These are phyloP conservation scores for Pistacia integerrima DNA, from an alignment of 345 rosid genomes.

Conservation along the genomic window DNA sequence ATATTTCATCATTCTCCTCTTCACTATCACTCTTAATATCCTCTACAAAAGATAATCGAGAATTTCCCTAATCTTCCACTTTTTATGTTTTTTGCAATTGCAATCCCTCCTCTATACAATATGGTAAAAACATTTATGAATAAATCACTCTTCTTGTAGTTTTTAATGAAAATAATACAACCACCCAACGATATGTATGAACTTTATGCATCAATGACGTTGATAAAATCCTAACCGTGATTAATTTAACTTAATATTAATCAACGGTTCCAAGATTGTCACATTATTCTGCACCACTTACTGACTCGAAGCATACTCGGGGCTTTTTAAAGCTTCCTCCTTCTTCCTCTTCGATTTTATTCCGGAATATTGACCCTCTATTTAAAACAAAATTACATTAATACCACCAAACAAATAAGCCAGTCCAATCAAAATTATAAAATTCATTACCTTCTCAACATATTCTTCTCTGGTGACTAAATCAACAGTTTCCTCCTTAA, in stretches of 20 bases:
- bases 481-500: slow-evolving; percentile 97
- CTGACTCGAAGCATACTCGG: too few relatives aligned
- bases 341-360: slow-evolving; percentile 95
- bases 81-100: slow-evolving; percentile 80
- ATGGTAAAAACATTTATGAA: slow-evolving; percentile 3
- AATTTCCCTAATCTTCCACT: slow-evolving; percentile 73
- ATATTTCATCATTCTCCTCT: slow-evolving; percentile 47
- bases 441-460: slow-evolving; percentile 85
- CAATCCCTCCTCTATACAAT: slow-evolving; percentile 82
- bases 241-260: too few relatives aligned
- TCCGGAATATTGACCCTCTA: slow-evolving; percentile 88
- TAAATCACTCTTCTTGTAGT: too few relatives aligned
- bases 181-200: too few relatives aligned
- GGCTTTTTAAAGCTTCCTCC: slow-evolving; percentile 93
- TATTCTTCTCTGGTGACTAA: slow-evolving; percentile 96
- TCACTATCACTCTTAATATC: slow-evolving; percentile 80
- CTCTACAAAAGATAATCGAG: slow-evolving; percentile 83
- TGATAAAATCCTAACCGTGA: too few relatives aligned
- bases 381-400: background rate
- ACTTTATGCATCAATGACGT: too few relatives aligned
- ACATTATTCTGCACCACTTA: too few relatives aligned
- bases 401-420: background rate
- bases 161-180: too few relatives aligned
- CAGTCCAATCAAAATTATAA: background rate
- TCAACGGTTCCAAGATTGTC: too few relatives aligned